Base-by-base conservation (phyloP, 306 rosid species). In the Begonia fuchsioides region DNA sequence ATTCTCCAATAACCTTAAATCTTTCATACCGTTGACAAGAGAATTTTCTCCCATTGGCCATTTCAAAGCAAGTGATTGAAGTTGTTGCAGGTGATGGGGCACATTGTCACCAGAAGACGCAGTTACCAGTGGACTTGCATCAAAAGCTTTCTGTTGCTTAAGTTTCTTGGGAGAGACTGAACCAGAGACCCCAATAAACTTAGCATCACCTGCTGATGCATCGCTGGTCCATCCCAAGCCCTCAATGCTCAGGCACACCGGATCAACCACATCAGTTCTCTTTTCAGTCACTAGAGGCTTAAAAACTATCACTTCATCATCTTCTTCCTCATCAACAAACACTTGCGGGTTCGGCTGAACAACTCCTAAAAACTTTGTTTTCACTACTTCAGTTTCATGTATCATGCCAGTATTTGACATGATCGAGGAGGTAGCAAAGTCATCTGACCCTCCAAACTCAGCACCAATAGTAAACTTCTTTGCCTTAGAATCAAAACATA, bases 251-350 rank as follows among this genome's bases (percentile, higher is more conserved):
- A 40, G 60, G 74, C 64, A 51, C 44, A 74, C 53, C 17, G 78
- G 64, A 46, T 47, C 61, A 57, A 51, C 45, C 39, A 39, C 50
- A 54, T 81, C 85, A 44, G 67, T 54, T 51, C 54, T 76, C 68
- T 82, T 90, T 68, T 90, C 98, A 17, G 83, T 55, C 55, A 67
- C 70, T 26, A 74, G 35, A 41, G 98, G 98, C 64, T 90, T 90
- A 55, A 85, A 90, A 66, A 90, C 96, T 64, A 90, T 90, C 26
- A 90, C 92, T 63, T 90, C 98, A 11, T 90, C 98, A 13, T 90
- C 94, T 6, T 90, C 95, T 55, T 90, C 97, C 57, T 64, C 93
- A 63, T 79, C 97, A 32, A 62, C 20, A 67, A 47, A 54, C 43
- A 58, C 60, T 51, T 58, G 74, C 32, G 60, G 68, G 55, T 74